Conservation (phyloP, 768 basidiomycete species). For the Boletus fagicola region DNA sequence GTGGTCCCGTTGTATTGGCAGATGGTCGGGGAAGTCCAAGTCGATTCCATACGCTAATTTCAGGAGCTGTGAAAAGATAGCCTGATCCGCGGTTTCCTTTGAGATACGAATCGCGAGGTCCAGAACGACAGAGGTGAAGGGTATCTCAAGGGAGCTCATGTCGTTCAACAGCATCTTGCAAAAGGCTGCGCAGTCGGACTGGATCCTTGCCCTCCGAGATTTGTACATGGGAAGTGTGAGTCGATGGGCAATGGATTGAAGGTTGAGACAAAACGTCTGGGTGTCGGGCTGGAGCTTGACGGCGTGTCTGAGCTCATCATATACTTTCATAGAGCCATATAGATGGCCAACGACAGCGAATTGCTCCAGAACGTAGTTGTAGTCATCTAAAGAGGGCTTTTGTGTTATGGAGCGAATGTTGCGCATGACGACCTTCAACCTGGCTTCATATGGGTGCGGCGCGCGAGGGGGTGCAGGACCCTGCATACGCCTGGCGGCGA, state of each 20-base stretch:
- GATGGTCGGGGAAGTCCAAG: slow-evolving; percentile 67
- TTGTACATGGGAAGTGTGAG: slow-evolving; percentile 56
- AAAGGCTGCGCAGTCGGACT: slow-evolving; percentile 45
- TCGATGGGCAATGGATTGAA: slow-evolving; percentile 72
- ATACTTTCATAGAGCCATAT: slow-evolving; percentile 56
- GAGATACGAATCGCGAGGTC: slow-evolving; percentile 69
- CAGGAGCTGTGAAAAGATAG: slow-evolving; percentile 58
- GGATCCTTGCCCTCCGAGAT: slow-evolving; percentile 34
- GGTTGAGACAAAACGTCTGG: slow-evolving; percentile 59
- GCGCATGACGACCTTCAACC: slow-evolving; percentile 64
- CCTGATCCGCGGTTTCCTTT: slow-evolving; percentile 56
- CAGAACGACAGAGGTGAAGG: slow-evolving; percentile 57
- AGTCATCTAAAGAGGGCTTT: slow-evolving; percentile 58
- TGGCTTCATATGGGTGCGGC: slow-evolving; percentile 60
- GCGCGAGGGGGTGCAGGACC: slow-evolving; percentile 35
- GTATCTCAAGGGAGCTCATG: slow-evolving; percentile 50
- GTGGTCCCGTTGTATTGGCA: slow-evolving; percentile 36
- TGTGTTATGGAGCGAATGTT: slow-evolving; percentile 57
- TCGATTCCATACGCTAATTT: slow-evolving; percentile 76
- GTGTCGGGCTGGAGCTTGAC: slow-evolving; percentile 45
- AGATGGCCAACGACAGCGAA: slow-evolving; percentile 77
- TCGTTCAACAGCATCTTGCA: slow-evolving; percentile 53
- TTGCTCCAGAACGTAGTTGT: slow-evolving; percentile 70
- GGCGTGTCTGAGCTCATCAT: slow-evolving; percentile 50
- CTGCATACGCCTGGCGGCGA: slow-evolving; percentile 42